Conservation (phyloP, 2,329 filamentous ascomycete genomes). For the Aureobasidium uvarum region DNA sequence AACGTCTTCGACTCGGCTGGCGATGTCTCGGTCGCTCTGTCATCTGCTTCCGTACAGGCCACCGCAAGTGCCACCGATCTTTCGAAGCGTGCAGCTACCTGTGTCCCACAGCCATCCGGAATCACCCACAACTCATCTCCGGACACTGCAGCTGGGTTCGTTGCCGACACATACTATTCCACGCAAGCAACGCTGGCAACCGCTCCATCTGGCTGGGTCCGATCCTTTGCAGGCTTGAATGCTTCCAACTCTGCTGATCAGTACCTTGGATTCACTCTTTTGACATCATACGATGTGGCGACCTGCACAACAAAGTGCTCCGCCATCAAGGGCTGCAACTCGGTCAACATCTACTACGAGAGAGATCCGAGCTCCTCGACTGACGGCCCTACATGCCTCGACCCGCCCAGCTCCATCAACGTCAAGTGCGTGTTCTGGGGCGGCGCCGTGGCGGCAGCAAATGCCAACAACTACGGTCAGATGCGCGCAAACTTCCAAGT, state of each 20-base stretch:
- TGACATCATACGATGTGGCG: conserved; percentile 24
- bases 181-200: too few species aligned
- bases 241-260: conserved; percentile 27
- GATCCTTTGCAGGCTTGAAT: conserved; percentile 26
- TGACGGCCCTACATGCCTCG: conserved; percentile 29
- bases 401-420: conserved; percentile 31
- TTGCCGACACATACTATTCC: neutral
- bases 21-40: neutral
- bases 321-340: conserved; percentile 26
- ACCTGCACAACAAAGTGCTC: conserved; percentile 26
- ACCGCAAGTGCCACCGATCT: neutral
- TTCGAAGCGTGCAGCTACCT: conserved; percentile 3
- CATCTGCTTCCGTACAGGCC: neutral
- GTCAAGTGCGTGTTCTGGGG: conserved; percentile 38
- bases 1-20: conserved; percentile 7
- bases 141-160: conserved; percentile 9
- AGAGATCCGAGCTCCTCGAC: neutral
- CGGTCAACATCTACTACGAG: conserved; percentile 31
- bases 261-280: conserved; percentile 27
- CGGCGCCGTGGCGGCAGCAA: conserved; percentile 31
- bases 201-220: conserved; percentile 22
- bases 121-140: conserved; percentile 27
- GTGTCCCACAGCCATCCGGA: conserved; percentile 25
- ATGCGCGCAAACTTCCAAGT: conserved; percentile 29
- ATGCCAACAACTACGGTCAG: conserved; percentile 35